A percentile compares a stretch with the other conserved stretches of the same genome.
Evolutionary conservation across 345 rosid genomes (phyloP).

Genomic region (Syzygium jambos): DNA sequence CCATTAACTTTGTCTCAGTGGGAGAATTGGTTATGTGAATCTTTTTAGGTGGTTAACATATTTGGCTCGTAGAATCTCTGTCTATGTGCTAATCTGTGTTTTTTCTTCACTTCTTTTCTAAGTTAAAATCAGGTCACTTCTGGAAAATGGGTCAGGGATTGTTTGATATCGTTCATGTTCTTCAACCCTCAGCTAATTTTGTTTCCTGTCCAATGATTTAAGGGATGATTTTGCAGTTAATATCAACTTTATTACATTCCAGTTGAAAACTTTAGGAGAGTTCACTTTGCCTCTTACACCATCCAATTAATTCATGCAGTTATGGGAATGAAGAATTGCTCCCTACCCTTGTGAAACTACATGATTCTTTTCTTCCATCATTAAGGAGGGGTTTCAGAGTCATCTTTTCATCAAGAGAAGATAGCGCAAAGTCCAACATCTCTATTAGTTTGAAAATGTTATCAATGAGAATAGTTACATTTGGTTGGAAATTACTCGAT

Average conservation of each 20-base stretch:
- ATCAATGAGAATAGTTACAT: conserved; percentile 49
- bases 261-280: background rate
- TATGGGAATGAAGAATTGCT: conserved; percentile 77
- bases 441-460: conserved; percentile 62
- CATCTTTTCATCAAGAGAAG: conserved; percentile 34
- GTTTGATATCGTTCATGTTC: background rate
- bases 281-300: background rate
- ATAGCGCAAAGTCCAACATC: conserved; percentile 33
- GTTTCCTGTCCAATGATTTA: background rate
- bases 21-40: background rate
- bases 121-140: background rate
- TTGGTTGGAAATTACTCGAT: conserved; percentile 80
- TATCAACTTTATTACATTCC: background rate
- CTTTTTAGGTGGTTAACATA: background rate
- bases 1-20: background rate
- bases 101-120: background rate
- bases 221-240: background rate
- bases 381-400: conserved; percentile 49
- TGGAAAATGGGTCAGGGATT: background rate
- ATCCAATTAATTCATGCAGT: conserved; percentile 32
- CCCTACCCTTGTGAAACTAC: conserved; percentile 51
- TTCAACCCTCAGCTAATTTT: background rate
- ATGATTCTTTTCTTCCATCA: conserved; percentile 81
- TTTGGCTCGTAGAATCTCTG: background rate
- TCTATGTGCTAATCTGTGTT: background rate